Percentiles rank a stretch among this genome's conserved stretches.
Evolutionary conservation across 2,329 filamentous ascomycete genomes (phyloP).

Genomic region (Diatrype stigma): DNA sequence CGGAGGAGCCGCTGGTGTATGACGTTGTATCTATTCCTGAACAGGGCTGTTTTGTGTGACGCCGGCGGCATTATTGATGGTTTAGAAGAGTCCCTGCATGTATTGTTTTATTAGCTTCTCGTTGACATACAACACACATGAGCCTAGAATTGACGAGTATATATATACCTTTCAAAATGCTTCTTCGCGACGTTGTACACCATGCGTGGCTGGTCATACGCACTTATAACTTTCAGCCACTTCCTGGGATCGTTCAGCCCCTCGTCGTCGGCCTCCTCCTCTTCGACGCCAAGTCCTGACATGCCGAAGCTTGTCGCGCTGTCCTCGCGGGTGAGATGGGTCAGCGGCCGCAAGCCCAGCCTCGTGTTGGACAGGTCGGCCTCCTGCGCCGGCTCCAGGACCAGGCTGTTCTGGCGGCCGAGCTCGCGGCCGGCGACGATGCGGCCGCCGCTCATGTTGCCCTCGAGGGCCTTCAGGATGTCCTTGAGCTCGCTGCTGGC

Average conservation of each 20-base stretch:
- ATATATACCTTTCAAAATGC: slow-evolving; percentile 73
- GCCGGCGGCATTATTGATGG: slow-evolving; percentile 72
- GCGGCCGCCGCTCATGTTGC: slow-evolving; percentile 83
- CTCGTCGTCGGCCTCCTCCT: slow-evolving; percentile 57
- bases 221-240: slow-evolving; percentile 80
- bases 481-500: slow-evolving; percentile 69
- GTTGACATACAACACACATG: too few relatives aligned
- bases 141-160: not conserved
- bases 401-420: slow-evolving; percentile 60
- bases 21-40: slow-evolving; percentile 86
- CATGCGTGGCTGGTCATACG: slow-evolving; percentile 80
- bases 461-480: slow-evolving; percentile 79
- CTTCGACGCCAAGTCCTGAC: slow-evolving; percentile 48
- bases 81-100: slow-evolving; percentile 53
- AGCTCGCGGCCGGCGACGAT: slow-evolving; percentile 54
- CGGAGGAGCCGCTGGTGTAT: slow-evolving; percentile 88
- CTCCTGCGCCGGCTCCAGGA: slow-evolving; percentile 52
- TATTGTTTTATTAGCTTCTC: slow-evolving; percentile 1
- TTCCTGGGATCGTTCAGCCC: slow-evolving; percentile 64
- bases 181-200: slow-evolving; percentile 77
- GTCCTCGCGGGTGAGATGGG: slow-evolving; percentile 50
- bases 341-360: slow-evolving; percentile 47
- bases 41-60: slow-evolving; percentile 77
- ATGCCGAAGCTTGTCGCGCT: slow-evolving; percentile 63
- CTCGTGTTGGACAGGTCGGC: slow-evolving; percentile 51